Evolutionary conservation across 2,329 filamentous ascomycete genomes (phyloP), one percentile per base, ranked within the genome.

Genomic region (Pochonia chlamydosporia): DNA sequence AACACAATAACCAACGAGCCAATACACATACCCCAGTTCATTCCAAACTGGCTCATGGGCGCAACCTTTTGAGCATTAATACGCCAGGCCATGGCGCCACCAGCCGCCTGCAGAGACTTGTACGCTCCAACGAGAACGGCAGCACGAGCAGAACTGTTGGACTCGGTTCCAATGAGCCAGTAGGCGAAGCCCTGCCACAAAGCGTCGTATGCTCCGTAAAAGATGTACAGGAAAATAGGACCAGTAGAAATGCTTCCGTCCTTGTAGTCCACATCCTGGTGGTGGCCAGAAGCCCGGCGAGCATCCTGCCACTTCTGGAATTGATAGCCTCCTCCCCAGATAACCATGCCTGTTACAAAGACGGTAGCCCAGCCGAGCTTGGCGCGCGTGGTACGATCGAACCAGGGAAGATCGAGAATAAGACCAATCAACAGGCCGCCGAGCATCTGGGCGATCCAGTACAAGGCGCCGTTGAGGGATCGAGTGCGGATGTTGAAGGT

Each of bases 221-320:
- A 85, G 60, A 86, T 81, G 68, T 85, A 86, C 13, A 87, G 67
- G 56, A 85, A 79, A 56, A 87, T 83, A 9, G 82, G 82, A 0
- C 81, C 82, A 5, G 73, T 71, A 44, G 77, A 83, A 35, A 73
- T 67, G 35, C 62, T 52, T 31, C 71, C 73, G 26, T 69, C 56
- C 10, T 63, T 72, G 51, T 70, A 77, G 56, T 77, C 73, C 47
- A 76, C 60, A 43, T 72, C 65, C 46, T 74, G 67, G 50, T 68
- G 69, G 18, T 63, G 54, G 3, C 68, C 68, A 5, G 52, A 42
- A 16, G 63, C 67, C n/a, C 66, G 54, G 50, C 69, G 63, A 45
- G 56, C 46, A 53, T 77, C 60, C 56, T 81, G 79, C 56, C 74
- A 75, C 50, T 67, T 73, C 67, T 87, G 80, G 66, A 85, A 87